Conservation (phyloP, 2,329 filamentous ascomycete genomes). For the Colletotrichum lindemuthianum region DNA sequence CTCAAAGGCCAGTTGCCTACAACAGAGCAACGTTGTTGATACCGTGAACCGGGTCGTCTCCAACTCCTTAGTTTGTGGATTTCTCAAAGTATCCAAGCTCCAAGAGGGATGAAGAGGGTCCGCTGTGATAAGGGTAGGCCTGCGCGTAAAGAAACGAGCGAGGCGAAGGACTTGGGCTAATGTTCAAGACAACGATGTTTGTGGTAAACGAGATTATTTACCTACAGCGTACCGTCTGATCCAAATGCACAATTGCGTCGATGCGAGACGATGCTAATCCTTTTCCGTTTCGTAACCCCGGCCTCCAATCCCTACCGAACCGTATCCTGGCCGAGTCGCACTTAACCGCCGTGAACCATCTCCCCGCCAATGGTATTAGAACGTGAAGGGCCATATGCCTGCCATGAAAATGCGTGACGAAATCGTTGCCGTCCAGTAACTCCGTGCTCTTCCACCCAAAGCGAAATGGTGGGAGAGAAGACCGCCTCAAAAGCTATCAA, state of each 20-base stretch:
- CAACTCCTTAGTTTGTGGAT: no score
- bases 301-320: slow-evolving; percentile 10
- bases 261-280: slow-evolving; percentile 8
- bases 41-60: no score
- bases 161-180: background rate
- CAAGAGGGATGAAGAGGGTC: no score
- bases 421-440: slow-evolving; percentile 3
- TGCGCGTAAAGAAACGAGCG: no score
- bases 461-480: background rate
- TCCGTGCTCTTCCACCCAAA: background rate
- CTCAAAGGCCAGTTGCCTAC: no score
- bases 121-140: no score
- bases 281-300: background rate
- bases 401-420: slow-evolving; percentile 16
- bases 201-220: no score
- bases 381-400: slow-evolving; percentile 5
- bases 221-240: background rate
- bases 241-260: slow-evolving; percentile 16
- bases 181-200: slow-evolving; percentile 6
- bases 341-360: background rate
- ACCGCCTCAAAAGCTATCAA: background rate
- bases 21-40: no score
- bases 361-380: slow-evolving; percentile 9
- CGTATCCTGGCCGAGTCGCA: slow-evolving; percentile 5
- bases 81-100: no score